Percentiles rank a stretch among this genome's conserved stretches.
Evolutionary conservation across 2,329 filamentous ascomycete species (phyloP).

Genomic region (Penicillium vulpinum): DNA sequence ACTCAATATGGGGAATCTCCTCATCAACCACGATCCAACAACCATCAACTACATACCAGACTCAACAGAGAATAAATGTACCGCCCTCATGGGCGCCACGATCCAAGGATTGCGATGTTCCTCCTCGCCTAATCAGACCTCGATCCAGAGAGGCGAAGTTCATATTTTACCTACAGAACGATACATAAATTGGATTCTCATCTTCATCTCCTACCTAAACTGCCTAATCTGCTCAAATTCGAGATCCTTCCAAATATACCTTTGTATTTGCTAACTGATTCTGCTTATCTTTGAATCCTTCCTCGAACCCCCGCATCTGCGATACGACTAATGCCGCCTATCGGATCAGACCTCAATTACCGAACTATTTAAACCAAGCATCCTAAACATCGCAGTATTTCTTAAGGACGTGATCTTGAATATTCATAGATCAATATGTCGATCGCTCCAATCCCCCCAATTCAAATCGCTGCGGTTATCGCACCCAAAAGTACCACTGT

Average conservation of each 20-base stretch:
- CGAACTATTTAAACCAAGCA: background rate
- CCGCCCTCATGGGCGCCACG: no score
- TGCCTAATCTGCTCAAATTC: background rate
- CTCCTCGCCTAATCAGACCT: no score
- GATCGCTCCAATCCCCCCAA: conserved; percentile 25
- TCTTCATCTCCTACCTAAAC: background rate
- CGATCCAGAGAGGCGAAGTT: no score
- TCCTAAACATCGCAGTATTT: background rate
- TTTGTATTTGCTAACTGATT: background rate
- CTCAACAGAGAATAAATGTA: no score
- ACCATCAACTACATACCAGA: background rate
- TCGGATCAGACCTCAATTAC: background rate
- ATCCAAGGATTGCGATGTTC: no score
- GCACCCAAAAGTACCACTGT: conserved; percentile 23
- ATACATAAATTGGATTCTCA: no score
- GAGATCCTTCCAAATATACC: background rate
- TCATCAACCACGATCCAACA: background rate
- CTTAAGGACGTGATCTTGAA: background rate
- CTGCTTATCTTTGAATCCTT: conserved; percentile 6
- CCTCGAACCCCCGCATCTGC: conserved; percentile 1
- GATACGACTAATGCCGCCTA: background rate
- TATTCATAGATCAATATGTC: conserved; percentile 10
- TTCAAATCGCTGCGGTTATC: conserved; percentile 35
- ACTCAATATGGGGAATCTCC: background rate
- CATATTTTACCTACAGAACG: no score